Evolutionary conservation across 345 rosid species (phyloP).

Genomic region (Camelina hispida): DNA sequence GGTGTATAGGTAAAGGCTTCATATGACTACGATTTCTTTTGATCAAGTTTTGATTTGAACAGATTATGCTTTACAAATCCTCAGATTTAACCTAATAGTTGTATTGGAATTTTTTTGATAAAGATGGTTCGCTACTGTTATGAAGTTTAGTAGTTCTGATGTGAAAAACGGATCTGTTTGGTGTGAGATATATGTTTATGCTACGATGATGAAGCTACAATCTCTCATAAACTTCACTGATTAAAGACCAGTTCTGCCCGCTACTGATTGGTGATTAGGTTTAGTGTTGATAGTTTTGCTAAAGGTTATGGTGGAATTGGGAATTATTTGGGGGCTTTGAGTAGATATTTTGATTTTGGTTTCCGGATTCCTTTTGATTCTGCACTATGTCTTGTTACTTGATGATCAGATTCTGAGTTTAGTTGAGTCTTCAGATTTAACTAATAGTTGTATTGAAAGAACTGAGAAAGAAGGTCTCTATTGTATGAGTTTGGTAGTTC

Average conservation of each 20-base stretch:
- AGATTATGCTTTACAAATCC: background rate
- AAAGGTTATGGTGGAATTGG: no score
- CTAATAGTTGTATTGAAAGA: background rate
- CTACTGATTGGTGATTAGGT: no score
- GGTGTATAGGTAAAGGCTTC: background rate
- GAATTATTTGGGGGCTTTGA: no score
- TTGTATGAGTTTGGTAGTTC: background rate
- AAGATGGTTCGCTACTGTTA: background rate
- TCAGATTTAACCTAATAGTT: background rate
- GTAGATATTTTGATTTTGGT: background rate
- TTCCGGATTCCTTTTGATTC: background rate
- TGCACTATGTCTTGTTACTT: background rate
- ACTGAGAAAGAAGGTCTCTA: background rate
- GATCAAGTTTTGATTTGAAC: background rate
- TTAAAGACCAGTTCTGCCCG: no score
- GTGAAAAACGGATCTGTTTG: background rate
- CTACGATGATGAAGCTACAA: no score
- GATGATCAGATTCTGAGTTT: background rate
- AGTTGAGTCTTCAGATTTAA: background rate
- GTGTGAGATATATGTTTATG: background rate
- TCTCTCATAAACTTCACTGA: no score
- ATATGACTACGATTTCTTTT: background rate
- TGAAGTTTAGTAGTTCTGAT: background rate
- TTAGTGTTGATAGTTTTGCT: no score
- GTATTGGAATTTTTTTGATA: constrained; percentile 1